phyloP scores from a whole-genome alignment of 2,329 filamentous ascomycete species.

The Diplocarpon rosae region DNA sequence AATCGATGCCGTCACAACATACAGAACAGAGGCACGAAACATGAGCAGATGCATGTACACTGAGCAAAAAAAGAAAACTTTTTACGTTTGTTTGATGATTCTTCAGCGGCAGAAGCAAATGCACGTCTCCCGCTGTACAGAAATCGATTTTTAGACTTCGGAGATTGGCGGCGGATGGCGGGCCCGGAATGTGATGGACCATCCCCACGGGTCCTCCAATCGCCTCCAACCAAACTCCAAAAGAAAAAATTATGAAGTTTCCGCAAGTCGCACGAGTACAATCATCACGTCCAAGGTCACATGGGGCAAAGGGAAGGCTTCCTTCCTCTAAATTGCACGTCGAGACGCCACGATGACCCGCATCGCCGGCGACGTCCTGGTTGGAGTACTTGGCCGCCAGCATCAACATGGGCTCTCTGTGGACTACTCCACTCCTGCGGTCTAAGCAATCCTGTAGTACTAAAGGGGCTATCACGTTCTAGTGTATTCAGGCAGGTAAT shows the following conservation, averaged over 20 bases:
- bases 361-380: not conserved
- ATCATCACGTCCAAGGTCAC: slow-evolving; percentile 4
- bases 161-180: not conserved
- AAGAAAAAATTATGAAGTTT: no score
- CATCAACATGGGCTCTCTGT: slow-evolving; percentile 1
- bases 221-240: slow-evolving; percentile 1
- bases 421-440: slow-evolving; percentile 2
- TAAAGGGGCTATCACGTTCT: slow-evolving; percentile 4
- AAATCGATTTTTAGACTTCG: no score
- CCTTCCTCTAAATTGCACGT: slow-evolving; percentile 1
- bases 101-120: not conserved
- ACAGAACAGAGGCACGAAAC: no score
- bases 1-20: no score
- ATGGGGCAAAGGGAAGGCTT: slow-evolving; percentile 1
- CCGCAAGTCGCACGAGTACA: no score
- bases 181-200: slow-evolving; percentile 6
- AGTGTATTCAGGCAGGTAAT: not conserved
- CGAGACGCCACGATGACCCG: slow-evolving; percentile 3
- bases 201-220: slow-evolving; percentile 7
- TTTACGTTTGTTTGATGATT: no score
- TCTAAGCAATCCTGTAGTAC: not conserved
- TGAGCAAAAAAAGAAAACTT: no score
- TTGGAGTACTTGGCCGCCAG: not conserved
- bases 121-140: not conserved
- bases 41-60: no score